phyloP scores from a whole-genome alignment of 345 rosid genomes.

The Salix viminalis region DNA sequence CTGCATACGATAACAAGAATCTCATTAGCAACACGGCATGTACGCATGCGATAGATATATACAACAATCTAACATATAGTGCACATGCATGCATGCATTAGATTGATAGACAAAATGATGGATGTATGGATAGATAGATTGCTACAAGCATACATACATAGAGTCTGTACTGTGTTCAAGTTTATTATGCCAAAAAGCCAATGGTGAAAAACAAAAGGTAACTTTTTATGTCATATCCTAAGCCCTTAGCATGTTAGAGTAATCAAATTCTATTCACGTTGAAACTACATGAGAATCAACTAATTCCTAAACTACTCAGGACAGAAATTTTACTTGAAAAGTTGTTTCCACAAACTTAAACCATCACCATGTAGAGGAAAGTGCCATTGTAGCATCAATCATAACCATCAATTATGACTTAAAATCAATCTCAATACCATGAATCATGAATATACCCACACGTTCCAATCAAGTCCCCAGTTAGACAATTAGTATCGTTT shows the following conservation, averaged over 20 bases:
- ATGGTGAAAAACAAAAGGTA: not conserved
- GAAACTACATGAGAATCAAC: not conserved
- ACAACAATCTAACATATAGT: not conserved
- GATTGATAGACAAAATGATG: not conserved
- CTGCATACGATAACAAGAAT: conserved; percentile 31
- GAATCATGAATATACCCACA: not conserved
- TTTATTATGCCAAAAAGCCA: not conserved
- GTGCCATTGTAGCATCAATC: not conserved
- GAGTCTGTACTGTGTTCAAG: not conserved
- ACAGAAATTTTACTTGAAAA: not conserved
- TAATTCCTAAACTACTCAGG: not conserved
- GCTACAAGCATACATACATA: not conserved
- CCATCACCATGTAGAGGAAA: not conserved
- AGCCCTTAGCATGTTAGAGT: not conserved
- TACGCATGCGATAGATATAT: not conserved
- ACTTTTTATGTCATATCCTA: not conserved
- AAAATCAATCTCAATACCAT: not conserved
- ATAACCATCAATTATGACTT: not conserved
- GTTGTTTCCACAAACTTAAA: not conserved
- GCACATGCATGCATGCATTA: not conserved
- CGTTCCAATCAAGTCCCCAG: not conserved
- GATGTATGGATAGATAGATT: not conserved
- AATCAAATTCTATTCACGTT: not conserved
- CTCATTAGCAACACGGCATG: not conserved
- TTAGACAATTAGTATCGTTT: not conserved